These are phyloP conservation scores for Sporothrix variecibatus DNA, from an alignment of 2,329 filamentous ascomycete genomes.

Conservation along the genomic window DNA sequence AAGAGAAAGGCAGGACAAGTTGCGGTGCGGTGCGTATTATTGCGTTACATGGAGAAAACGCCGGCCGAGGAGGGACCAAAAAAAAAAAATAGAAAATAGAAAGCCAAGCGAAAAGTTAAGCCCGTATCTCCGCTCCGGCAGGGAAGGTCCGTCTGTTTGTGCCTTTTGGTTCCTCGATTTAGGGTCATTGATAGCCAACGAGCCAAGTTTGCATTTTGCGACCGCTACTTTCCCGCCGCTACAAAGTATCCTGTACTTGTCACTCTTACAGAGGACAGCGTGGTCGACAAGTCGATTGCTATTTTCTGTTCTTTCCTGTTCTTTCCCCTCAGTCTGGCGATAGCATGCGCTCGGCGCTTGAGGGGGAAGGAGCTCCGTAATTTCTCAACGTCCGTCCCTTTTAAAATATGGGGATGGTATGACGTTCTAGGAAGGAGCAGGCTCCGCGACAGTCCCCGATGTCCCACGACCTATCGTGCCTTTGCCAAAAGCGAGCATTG, in stretches of 20 bases:
- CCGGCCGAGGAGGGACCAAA: neutral
- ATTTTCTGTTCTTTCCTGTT: too few relatives aligned
- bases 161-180: neutral
- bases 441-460: neutral
- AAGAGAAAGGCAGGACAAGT: neutral
- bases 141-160: neutral
- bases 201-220: neutral
- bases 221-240: conserved; percentile 15
- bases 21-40: neutral
- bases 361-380: conserved; percentile 1
- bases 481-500: conserved; percentile 9
- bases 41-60: neutral
- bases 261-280: neutral
- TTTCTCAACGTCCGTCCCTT: neutral
- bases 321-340: neutral
- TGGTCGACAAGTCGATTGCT: neutral
- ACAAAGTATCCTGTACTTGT: neutral
- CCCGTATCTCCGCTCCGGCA: conserved; percentile 21
- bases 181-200: neutral
- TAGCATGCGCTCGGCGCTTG: conserved; percentile 3
- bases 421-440: conserved; percentile 8
- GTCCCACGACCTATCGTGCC: neutral
- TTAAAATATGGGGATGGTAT: neutral
- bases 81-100: neutral
- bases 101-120: neutral